Evolutionary conservation across 352 stramenopile species (phyloP).

Genomic region (Phytophthora meadii): DNA sequence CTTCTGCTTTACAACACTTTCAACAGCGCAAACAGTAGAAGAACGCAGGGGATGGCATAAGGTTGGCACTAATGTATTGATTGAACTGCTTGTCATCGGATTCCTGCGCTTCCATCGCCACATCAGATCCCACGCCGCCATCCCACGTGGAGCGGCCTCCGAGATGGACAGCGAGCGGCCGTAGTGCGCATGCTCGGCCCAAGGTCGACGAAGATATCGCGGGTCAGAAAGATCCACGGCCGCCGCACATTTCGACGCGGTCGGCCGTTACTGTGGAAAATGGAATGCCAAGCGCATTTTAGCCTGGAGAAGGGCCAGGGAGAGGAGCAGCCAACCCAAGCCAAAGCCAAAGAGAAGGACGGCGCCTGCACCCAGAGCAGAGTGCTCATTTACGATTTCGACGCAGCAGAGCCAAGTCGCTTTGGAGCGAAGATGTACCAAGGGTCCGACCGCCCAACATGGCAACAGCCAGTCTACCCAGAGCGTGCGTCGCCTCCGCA

Average conservation of each 20-base stretch:
- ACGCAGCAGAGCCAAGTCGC: constrained; percentile 1
- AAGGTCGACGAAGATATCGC: constrained; percentile 4
- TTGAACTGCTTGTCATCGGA: no score
- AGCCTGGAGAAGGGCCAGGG: constrained; percentile 26
- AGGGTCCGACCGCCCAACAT: constrained; percentile 13
- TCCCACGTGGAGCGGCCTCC: constrained; percentile 13
- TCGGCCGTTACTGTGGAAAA: constrained; percentile 34
- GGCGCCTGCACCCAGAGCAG: constrained; percentile 12
- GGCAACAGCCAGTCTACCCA: constrained; percentile 13
- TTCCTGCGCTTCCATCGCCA: not conserved
- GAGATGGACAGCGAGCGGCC: constrained; percentile 7
- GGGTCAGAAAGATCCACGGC: constrained; percentile 14
- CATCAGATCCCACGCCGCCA: constrained; percentile 7
- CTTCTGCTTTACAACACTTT: not conserved
- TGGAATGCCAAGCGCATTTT: constrained; percentile 24
- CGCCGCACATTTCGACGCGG: constrained; percentile 17
- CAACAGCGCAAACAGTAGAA: not conserved
- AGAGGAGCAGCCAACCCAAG: constrained; percentile 26
- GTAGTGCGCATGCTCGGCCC: constrained; percentile 8
- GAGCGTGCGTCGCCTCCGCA: constrained; percentile 27
- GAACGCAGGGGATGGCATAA: not conserved
- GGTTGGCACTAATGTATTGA: not conserved
- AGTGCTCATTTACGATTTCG: constrained; percentile 35
- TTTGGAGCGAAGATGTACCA: constrained; percentile 6
- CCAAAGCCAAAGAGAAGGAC: constrained; percentile 11